Conservation (phyloP, 1,139 yeast species). For the Pichia terricola region DNA sequence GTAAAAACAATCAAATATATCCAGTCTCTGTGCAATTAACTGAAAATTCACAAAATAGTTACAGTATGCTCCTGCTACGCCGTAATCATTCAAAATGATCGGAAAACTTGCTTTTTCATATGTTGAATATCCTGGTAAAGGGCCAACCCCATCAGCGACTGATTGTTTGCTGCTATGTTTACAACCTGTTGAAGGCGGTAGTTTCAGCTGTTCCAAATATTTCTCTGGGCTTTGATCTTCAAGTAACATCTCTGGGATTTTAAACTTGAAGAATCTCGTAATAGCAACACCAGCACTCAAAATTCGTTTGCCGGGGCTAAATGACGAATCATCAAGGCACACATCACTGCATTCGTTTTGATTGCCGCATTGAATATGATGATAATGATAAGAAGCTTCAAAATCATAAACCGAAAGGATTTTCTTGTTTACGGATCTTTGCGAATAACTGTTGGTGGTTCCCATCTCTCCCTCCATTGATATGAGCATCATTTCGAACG, state of each 20-base stretch:
- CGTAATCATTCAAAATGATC: too few relatives aligned
- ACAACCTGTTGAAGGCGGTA: constrained; percentile 60
- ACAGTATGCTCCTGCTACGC: too few relatives aligned
- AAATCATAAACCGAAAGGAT: constrained; percentile 28
- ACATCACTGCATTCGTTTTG: constrained; percentile 17
- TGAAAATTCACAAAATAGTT: too few relatives aligned
- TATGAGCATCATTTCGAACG: constrained; percentile 49
- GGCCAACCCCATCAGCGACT: too few relatives aligned
- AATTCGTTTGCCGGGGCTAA: constrained; percentile 29
- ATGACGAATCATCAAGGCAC: too few relatives aligned
- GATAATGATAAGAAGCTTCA: constrained; percentile 30
- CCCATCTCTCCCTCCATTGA: constrained; percentile 40
- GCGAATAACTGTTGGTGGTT: background rate
- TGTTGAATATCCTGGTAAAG: too few relatives aligned
- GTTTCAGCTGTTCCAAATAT: constrained; percentile 35
- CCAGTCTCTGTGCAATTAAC: too few relatives aligned
- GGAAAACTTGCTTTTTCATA: too few relatives aligned
- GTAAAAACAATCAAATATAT: too few relatives aligned
- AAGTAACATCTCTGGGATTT: constrained; percentile 46
- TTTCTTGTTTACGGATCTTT: background rate
- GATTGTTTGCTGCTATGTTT: too few relatives aligned
- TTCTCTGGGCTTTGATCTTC: constrained; percentile 51
- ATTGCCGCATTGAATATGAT: background rate
- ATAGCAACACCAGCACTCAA: constrained; percentile 4
- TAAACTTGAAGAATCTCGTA: constrained; percentile 39